Conservation (phyloP, 306 rosid genomes). For the Datisca glomerata region DNA sequence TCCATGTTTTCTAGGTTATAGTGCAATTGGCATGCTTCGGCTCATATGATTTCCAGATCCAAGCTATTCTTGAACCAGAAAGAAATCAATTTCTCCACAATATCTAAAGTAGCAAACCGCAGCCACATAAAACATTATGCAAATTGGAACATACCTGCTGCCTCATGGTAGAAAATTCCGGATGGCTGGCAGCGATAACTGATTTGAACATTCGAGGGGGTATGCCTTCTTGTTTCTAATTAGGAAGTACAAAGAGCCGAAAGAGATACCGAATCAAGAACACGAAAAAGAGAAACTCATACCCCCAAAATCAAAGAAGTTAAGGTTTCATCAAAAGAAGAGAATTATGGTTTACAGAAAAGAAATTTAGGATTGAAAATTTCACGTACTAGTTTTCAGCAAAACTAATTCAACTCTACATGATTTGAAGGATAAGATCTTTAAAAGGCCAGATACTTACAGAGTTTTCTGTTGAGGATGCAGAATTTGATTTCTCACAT, state of each 20-base stretch:
- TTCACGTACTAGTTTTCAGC: neutral
- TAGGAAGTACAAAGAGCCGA: conserved; percentile 6
- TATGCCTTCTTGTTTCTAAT: conserved; percentile 75
- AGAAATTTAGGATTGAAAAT: neutral
- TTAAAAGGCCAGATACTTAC: conserved; percentile 44
- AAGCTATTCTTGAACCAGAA: no score
- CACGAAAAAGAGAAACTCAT: conserved; percentile 9
- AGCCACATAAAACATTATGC: no score
- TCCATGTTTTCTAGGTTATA: no score
- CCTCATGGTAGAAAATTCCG: conserved; percentile 87
- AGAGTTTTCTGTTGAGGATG: conserved; percentile 31
- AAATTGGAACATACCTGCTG: conserved; percentile 98
- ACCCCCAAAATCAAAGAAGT: no score
- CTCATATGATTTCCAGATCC: no score
- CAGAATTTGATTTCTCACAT: conserved; percentile 30
- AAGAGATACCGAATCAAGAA: conserved; percentile 5
- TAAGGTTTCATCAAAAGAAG: neutral
- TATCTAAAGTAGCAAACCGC: no score
- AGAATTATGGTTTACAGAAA: no score
- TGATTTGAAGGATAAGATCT: neutral
- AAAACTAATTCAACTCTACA: neutral
- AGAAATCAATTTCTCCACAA: no score
- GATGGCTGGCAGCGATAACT: conserved; percentile 89
- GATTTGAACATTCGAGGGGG: conserved; percentile 89
- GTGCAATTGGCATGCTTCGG: no score